These are phyloP conservation scores for Trichophyton schoenleinii DNA, from an alignment of 2,329 filamentous ascomycete species.

Conservation along the genomic window DNA sequence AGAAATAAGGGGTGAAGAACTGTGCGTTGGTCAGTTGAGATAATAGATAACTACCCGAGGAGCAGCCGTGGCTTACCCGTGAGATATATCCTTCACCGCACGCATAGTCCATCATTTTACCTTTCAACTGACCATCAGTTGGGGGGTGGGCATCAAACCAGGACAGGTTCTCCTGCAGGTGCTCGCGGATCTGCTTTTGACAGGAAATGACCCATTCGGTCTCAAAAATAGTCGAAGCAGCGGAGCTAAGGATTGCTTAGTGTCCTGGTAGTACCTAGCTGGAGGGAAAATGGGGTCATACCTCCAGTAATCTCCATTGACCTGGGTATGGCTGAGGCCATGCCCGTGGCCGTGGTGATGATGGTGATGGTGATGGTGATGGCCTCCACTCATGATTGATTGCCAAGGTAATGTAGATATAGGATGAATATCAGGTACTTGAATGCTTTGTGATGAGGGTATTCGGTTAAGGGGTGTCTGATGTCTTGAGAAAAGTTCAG, in stretches of 20 bases:
- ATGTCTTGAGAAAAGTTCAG: background rate
- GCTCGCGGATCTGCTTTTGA: slow-evolving; percentile 4
- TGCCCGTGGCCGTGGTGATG: slow-evolving; percentile 6
- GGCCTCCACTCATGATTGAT: background rate
- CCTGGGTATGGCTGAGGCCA: background rate
- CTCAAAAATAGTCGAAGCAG: slow-evolving; percentile 8
- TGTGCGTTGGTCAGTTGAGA: background rate
- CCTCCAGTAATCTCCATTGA: slow-evolving; percentile 13
- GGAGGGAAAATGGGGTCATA: background rate
- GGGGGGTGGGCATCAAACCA: slow-evolving; percentile 10
- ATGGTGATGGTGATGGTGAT: slow-evolving; percentile 4
- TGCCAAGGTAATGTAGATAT: background rate
- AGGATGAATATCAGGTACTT: background rate
- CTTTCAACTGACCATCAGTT: background rate
- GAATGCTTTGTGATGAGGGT: background rate
- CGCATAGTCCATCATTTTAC: slow-evolving; percentile 15
- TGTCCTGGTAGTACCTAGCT: background rate
- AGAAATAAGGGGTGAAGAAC: slow-evolving; percentile 11
- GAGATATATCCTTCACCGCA: slow-evolving; percentile 14
- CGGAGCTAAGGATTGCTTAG: background rate
- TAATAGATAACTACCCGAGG: background rate
- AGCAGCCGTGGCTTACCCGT: slow-evolving; percentile 5
- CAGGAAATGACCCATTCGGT: slow-evolving; percentile 10
- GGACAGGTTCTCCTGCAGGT: slow-evolving; percentile 11
- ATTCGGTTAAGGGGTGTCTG: background rate